Percentiles rank a stretch among this genome's conserved stretches.
Conservation (phyloP, 495 filamentous ascomycete genomes). For the Aspergillus wentii region DNA sequence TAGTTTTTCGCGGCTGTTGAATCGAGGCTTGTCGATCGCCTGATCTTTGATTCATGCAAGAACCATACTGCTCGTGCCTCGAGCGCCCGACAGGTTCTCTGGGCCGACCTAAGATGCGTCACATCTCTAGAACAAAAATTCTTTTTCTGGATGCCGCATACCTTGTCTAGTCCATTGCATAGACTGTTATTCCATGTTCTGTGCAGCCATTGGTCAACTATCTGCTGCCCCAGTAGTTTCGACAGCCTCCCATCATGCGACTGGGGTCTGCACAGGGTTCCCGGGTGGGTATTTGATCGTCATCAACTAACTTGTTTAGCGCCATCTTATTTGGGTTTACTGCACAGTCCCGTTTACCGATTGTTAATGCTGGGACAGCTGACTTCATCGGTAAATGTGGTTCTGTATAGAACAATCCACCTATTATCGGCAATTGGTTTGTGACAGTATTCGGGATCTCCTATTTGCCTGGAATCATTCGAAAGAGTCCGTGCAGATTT, state of each 20-base stretch:
- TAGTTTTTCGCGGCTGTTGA: conserved; percentile 9
- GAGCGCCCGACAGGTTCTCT: conserved; percentile 15
- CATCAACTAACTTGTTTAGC: conserved; percentile 30
- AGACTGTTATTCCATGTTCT: conserved; percentile 7
- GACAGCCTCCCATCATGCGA: conserved; percentile 31
- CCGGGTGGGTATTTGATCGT: conserved; percentile 32
- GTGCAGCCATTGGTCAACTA: conserved; percentile 24
- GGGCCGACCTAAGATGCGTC: conserved; percentile 24
- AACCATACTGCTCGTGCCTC: conserved; percentile 22
- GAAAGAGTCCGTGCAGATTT: conserved; percentile 27
- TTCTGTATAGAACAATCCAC: conserved; percentile 25
- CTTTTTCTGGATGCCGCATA: conserved; percentile 12
- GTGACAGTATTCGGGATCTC: conserved; percentile 1
- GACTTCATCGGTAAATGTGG: conserved; percentile 26
- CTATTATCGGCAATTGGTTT: too few species aligned
- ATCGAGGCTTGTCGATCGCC: conserved; percentile 30
- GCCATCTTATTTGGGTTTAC: conserved; percentile 37
- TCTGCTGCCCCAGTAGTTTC: conserved; percentile 29
- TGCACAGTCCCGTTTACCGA: conserved; percentile 36
- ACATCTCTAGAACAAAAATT: conserved; percentile 15
- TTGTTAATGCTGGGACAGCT: conserved; percentile 35
- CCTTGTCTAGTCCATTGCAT: conserved; percentile 12
- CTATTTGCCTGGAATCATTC: conserved; percentile 10
- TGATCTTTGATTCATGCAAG: conserved; percentile 28
- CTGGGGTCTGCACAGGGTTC: conserved; percentile 35